Conservation (phyloP, 2,329 filamentous ascomycete species). For the Byssochlamys sp. region DNA sequence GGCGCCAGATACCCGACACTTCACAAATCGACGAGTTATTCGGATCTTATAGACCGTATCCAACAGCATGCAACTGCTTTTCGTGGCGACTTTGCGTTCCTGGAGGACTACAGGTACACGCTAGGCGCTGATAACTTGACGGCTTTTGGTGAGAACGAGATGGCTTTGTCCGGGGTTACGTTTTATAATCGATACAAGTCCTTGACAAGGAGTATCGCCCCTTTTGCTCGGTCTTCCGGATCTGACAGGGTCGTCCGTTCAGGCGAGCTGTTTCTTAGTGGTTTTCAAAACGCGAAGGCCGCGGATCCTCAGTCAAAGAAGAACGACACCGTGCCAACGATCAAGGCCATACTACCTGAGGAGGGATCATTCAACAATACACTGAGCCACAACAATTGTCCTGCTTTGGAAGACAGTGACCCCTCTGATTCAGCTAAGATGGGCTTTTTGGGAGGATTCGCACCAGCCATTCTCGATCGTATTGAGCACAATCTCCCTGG, state of each 20-base stretch:
- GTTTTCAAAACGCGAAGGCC: constrained; percentile 54
- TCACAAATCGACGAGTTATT: constrained; percentile 57
- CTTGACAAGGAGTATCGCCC: constrained; percentile 49
- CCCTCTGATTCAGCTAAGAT: constrained; percentile 38
- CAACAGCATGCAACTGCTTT: constrained; percentile 50
- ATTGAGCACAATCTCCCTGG: constrained; percentile 61
- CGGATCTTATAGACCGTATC: constrained; percentile 54
- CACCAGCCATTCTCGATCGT: constrained; percentile 56
- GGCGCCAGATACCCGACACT: constrained; percentile 72
- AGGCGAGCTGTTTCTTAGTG: constrained; percentile 64
- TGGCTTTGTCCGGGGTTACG: constrained; percentile 64
- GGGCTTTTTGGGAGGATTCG: constrained; percentile 55
- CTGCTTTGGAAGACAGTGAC: constrained; percentile 55
- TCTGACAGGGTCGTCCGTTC: constrained; percentile 65
- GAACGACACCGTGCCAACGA: constrained; percentile 42
- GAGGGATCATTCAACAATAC: constrained; percentile 64
- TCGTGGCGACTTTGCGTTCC: constrained; percentile 56
- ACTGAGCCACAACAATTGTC: constrained; percentile 64
- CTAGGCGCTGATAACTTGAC: constrained; percentile 63
- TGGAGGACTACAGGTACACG: constrained; percentile 61
- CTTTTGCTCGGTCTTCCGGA: constrained; percentile 63
- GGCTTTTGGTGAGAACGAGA: constrained; percentile 56
- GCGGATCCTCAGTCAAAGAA: constrained; percentile 29
- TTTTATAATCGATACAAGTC: constrained; percentile 65
- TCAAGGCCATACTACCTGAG: constrained; percentile 64